Percentiles rank a stretch among this genome's conserved stretches.
Conservation (phyloP, 2,329 filamentous ascomycete genomes). For the Ophiostoma sp. region DNA sequence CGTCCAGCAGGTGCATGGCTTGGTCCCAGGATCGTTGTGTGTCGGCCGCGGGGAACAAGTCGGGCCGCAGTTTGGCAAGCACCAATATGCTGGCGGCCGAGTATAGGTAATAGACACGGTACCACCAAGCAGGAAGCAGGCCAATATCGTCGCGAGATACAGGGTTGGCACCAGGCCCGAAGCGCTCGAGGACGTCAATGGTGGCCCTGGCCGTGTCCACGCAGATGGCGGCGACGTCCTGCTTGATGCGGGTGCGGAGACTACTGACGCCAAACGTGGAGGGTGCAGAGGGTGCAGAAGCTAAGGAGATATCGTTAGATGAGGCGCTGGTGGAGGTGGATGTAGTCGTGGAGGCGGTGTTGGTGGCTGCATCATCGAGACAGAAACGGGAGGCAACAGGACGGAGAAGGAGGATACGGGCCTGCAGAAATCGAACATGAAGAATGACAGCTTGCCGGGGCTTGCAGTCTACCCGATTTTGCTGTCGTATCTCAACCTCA, state of each 20-base stretch:
- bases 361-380: neutral
- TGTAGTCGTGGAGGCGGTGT: neutral
- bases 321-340: neutral
- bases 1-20: neutral
- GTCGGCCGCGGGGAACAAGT: neutral
- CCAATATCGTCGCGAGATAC: neutral
- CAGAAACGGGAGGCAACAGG: neutral
- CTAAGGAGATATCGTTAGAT: no score
- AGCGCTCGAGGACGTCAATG: neutral
- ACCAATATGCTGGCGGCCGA: neutral
- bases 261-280: neutral
- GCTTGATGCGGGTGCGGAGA: neutral
- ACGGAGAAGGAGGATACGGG: neutral
- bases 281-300: neutral
- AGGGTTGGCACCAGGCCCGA: neutral
- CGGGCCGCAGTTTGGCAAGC: neutral
- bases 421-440: neutral
- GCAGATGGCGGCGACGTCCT: neutral
- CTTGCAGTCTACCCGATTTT: neutral
- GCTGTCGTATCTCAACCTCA: neutral
- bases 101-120: neutral
- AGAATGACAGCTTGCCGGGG: neutral
- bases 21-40: neutral
- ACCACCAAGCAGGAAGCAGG: neutral
- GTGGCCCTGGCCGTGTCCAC: neutral